Base-by-base conservation (phyloP, 441 rosid species). In the Arabidopsis lyrata region DNA sequence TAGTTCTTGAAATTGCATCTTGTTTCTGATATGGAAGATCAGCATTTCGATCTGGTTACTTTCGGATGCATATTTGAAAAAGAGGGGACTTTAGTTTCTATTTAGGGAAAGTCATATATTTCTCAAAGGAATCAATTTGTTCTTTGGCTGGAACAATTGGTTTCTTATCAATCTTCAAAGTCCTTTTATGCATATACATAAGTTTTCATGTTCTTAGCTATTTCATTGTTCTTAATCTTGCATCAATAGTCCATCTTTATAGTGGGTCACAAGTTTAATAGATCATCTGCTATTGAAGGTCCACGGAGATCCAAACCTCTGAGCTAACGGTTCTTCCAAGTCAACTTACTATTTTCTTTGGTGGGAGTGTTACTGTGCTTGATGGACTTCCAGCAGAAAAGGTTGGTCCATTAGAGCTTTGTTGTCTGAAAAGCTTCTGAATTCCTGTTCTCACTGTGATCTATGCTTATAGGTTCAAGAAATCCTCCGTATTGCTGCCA, bases 331-430 rank as follows among this genome's bases (percentile, higher is more conserved):
- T 66, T 31, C 27, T 75, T 68, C 89, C 87, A 16, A 60, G 80
- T 72, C 97, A 88, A 75, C 92, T 91, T 34, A 91, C 97, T 42
- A 86, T 94, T 64, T 94, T 91, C 87, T 94, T 82, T 66, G 87
- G 87, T 74, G 98, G 96, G 83, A 85, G 61, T 32, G 95, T 91
- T 66, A 63, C 75, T 58, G 95, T 91, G 47, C 90, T 94, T 70
- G 90, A 91, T 76, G 83, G 83, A 35, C 65, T 94, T 76, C 83
- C 96, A 14, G 77, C 80, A 16, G 96, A 87, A 66, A 91, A 88
- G 97, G 98, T 94, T 70, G 16, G 68, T 63, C 36, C 48, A 8
- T 57, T 45, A 16, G 15, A 50, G 27, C 32, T 29, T 24, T 38
- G 38, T 41, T 36, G 5, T 66, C 24, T 47, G 29, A 1, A 20